Evolutionary conservation across 2,329 filamentous ascomycete genomes (phyloP).

Genomic region (Sodiomyces alkalinus): DNA sequence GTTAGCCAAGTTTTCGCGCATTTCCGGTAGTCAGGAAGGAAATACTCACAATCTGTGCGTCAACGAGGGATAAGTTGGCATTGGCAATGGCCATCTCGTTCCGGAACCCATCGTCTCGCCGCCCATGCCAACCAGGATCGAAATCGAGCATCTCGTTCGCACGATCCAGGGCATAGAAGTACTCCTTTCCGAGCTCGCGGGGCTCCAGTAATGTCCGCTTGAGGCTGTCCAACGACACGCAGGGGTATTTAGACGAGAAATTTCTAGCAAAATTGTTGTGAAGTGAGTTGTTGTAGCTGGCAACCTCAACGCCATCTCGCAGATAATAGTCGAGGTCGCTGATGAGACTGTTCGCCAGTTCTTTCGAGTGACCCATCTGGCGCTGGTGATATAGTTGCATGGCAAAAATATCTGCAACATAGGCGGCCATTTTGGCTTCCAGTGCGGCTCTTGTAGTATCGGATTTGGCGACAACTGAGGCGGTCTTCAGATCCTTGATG

Average conservation of each 20-base stretch:
- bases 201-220: slow-evolving; percentile 57
- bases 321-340: slow-evolving; percentile 67
- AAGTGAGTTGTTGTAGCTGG: slow-evolving; percentile 73
- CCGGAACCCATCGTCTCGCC: slow-evolving; percentile 56
- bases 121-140: slow-evolving; percentile 63
- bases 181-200: slow-evolving; percentile 54
- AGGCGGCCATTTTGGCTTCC: slow-evolving; percentile 59
- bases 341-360: slow-evolving; percentile 55
- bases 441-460: slow-evolving; percentile 42
- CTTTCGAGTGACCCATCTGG: slow-evolving; percentile 51
- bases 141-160: slow-evolving; percentile 63
- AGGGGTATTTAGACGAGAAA: slow-evolving; percentile 61
- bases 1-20: slow-evolving; percentile 11
- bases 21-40: background rate
- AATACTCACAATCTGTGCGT: slow-evolving; percentile 66
- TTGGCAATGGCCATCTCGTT: slow-evolving; percentile 79
- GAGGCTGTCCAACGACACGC: slow-evolving; percentile 61
- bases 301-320: slow-evolving; percentile 62
- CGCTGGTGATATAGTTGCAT: slow-evolving; percentile 82
- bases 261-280: slow-evolving; percentile 78
- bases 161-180: slow-evolving; percentile 70
- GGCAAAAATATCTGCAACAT: slow-evolving; percentile 74
- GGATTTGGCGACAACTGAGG: slow-evolving; percentile 34
- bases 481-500: slow-evolving; percentile 41
- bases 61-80: slow-evolving; percentile 77